Evolutionary conservation across 164 flowering plant species (phyloP), one percentile per base, ranked within the genome.

Genomic region (Paratinospora sagittata): DNA sequence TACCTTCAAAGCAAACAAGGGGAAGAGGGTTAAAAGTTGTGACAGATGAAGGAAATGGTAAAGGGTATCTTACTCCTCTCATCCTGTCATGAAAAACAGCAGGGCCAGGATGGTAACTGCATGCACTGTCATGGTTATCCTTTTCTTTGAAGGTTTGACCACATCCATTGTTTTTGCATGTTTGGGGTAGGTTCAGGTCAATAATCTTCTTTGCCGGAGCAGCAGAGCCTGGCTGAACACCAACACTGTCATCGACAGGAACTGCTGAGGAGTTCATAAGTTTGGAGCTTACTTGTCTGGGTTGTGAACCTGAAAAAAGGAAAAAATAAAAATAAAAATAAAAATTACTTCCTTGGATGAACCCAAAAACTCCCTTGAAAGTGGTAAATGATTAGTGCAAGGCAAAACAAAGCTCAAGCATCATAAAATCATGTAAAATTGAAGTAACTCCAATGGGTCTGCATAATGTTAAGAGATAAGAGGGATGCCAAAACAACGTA

Each of bases 61-160:
- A 70, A 63, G 17, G 60, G 41, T 9, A 57, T 47, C 89, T 43
- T 72, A 92, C 99, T 90, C 93, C 97, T 85, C 84, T 86, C 82
- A 84, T 68, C 41, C 99, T 79, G 73, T 92, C 99, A 71, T 91
- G 99, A 73, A 95, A 95, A 76, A 91, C 77, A 8, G 99, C 89
- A 65, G 98, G 98, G 1, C 98, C 99, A 27, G 99, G 99, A 78
- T 95, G 99, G 82, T 87, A 88, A 70, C 72, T 82, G 72, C 98
- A 95, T 7, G 99, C 97, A 58, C 78, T 75, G 0, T 89, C 98
- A 68, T 91, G 90, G 84, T 95, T 95, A 73, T 91, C 92, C 76
- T 81, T 92, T 70, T 95, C 99, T 79, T 83, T 90, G 78, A 93
- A 95, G 47, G 87, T 86, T 78, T 87, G 72, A 34, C 98, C 98